Percentiles rank a stretch among this genome's conserved stretches.
Evolutionary conservation across 2,329 filamentous ascomycete genomes (phyloP).

Genomic region (Penicillium freii): DNA sequence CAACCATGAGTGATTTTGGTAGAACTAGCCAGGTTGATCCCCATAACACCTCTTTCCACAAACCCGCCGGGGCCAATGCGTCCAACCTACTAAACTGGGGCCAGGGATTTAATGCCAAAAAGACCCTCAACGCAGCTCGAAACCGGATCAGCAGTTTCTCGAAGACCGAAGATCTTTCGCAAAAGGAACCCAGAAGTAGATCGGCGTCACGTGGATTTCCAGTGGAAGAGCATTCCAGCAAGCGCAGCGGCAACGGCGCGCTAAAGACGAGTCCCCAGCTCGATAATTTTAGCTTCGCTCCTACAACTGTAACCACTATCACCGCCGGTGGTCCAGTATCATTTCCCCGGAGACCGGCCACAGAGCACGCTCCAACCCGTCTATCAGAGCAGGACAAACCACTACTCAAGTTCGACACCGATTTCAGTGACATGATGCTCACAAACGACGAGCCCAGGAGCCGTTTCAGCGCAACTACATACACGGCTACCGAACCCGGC

Average conservation of each 20-base stretch:
- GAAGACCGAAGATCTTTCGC: constrained; percentile 57
- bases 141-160: constrained; percentile 37
- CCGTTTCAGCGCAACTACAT: constrained; percentile 62
- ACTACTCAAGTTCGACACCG: constrained; percentile 32
- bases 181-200: constrained; percentile 56
- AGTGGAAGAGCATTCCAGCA: constrained; percentile 22
- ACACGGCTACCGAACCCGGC: constrained; percentile 38
- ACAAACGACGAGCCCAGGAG: constrained; percentile 55
- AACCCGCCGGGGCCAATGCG: constrained; percentile 23
- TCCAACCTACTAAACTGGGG: constrained; percentile 33
- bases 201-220: constrained; percentile 53
- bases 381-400: constrained; percentile 14
- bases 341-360: constrained; percentile 35
- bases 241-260: constrained; percentile 30
- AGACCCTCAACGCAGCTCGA: constrained; percentile 33
- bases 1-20: constrained; percentile 57
- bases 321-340: constrained; percentile 27
- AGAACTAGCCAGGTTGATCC: constrained; percentile 58
- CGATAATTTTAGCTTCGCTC: constrained; percentile 25
- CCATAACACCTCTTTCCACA: constrained; percentile 36
- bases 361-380: constrained; percentile 21
- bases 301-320: constrained; percentile 36
- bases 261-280: constrained; percentile 26
- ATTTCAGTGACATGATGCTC: constrained; percentile 37
- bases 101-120: constrained; percentile 40